phyloP scores from a whole-genome alignment of 108 stramenopile genomes.

The Cyclotella sp. region DNA sequence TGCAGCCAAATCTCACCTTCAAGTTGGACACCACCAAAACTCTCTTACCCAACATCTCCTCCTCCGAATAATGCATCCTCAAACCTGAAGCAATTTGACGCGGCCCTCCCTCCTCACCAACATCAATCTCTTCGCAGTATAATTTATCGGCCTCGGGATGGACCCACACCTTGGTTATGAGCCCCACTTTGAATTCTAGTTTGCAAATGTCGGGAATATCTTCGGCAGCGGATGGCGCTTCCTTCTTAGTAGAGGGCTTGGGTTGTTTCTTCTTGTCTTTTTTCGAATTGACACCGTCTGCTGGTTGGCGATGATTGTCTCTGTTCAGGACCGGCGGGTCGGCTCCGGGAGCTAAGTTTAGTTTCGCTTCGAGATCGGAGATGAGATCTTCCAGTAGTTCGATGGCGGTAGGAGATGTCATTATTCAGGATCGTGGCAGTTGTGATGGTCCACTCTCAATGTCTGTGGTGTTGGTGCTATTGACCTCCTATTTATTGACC shows the following conservation, averaged over 20 bases:
- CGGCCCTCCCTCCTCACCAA: conserved; percentile 86
- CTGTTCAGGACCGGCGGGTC: conserved; percentile 3
- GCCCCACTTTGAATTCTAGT: conserved; percentile 90
- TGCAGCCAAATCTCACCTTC: conserved; percentile 57
- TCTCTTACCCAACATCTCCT: conserved; percentile 91
- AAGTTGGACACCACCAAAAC: conserved; percentile 96
- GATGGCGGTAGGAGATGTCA: conserved; percentile 43
- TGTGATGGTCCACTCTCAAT: neutral
- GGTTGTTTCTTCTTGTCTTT: conserved; percentile 44
- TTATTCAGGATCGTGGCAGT: neutral
- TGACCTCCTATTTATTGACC: no score
- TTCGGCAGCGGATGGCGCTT: conserved; percentile 29
- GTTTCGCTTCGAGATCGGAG: conserved; percentile 75
- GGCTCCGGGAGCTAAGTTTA: conserved; percentile 61
- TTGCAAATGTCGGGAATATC: conserved; percentile 86
- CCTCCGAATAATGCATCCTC: conserved; percentile 83
- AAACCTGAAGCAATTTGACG: conserved; percentile 93
- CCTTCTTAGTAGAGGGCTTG: conserved; percentile 22
- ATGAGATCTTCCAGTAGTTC: conserved; percentile 82
- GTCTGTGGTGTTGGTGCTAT: no score
- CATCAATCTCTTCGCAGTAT: conserved; percentile 98
- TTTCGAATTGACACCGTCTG: conserved; percentile 8
- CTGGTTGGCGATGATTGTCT: neutral
- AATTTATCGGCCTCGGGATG: conserved; percentile 97
- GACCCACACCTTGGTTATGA: conserved; percentile 93